These are phyloP conservation scores for Aspergillus phoenicis DNA, from an alignment of 2,329 filamentous ascomycete species.

Conservation along the genomic window DNA sequence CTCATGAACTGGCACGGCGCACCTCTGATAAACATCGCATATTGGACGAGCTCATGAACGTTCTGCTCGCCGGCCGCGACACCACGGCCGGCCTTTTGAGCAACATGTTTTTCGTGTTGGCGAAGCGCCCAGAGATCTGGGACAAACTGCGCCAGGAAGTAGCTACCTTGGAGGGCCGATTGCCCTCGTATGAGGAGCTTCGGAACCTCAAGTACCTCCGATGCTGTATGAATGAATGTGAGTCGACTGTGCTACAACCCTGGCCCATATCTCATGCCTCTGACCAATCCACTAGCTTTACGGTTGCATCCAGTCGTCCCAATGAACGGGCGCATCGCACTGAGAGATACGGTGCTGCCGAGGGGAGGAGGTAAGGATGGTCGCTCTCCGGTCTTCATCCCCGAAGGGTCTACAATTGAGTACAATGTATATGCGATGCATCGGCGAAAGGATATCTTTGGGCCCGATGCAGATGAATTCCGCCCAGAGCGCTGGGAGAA, in stretches of 20 bases:
- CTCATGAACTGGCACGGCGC: conserved; percentile 58
- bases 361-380: conserved; percentile 5
- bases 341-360: neutral
- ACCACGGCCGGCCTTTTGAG: conserved; percentile 40
- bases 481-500: conserved; percentile 21
- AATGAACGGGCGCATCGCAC: neutral
- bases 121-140: conserved; percentile 31
- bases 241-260: conserved; percentile 16
- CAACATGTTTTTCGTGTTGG: conserved; percentile 37
- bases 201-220: conserved; percentile 6
- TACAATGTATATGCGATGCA: conserved; percentile 8
- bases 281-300: neutral
- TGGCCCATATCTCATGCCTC: neutral
- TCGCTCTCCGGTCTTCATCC: conserved; percentile 1
- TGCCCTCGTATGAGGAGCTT: conserved; percentile 15
- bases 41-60: conserved; percentile 50
- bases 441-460: neutral
- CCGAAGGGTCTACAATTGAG: neutral
- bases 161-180: neutral
- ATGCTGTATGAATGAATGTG: conserved; percentile 16
- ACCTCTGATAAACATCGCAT: conserved; percentile 50
- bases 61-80: conserved; percentile 43
- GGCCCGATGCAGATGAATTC: conserved; percentile 4
- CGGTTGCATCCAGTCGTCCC: conserved; percentile 7
- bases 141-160: conserved; percentile 27